Evolutionary conservation across 2,329 filamentous ascomycete genomes (phyloP), one percentile per base, ranked within the genome.

Genomic region (Epichloe sylvatica): DNA sequence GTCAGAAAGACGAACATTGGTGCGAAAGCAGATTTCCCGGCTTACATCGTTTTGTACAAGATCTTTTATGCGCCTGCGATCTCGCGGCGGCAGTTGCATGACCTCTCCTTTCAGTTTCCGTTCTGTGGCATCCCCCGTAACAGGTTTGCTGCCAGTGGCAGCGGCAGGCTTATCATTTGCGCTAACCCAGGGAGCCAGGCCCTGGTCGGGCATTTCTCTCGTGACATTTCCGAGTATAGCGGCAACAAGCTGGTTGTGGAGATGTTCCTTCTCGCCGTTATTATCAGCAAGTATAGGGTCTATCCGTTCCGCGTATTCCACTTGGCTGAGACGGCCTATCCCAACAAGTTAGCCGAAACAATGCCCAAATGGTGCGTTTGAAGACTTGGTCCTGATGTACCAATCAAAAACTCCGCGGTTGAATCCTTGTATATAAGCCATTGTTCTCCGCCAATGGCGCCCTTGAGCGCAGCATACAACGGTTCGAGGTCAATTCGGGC

Each of bases 211-310:
- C 70, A 82, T 77, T 62, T 84, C 81, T 51, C 81, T 70, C 36
- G 80, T 83, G 52, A 83, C 76, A 72, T 85, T 85, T 59, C 75
- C 79, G 62, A 81, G 81, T 57, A 84, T 78, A 49, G 78, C 80
- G 51, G 79, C 72, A 54, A 84, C 68, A 47, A 85, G 75, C 64
- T 83, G 79, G 62, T 85, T 84, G 59, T 85, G 81, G 3, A 83
- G 68, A 59, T 82, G 80, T 51, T 77, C 72, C 56, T 71, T 78
- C 53, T 81, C 77, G 57, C 78, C 75, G 60, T 70, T 75, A 56
- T 70, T 67, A 6, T 77, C 77, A 34, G 70, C 63, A 30, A 84
- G 69, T 53, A 83, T 79, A 21, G 73, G 71, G 54, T 83, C 78
- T 62, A 84, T 75, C 52, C 71, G 70, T 54, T 74, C 70, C 19